Evolutionary conservation across 805 yeast species (phyloP), one percentile per base, ranked within the genome.

Genomic region (Nakazawaea anatomiae): DNA sequence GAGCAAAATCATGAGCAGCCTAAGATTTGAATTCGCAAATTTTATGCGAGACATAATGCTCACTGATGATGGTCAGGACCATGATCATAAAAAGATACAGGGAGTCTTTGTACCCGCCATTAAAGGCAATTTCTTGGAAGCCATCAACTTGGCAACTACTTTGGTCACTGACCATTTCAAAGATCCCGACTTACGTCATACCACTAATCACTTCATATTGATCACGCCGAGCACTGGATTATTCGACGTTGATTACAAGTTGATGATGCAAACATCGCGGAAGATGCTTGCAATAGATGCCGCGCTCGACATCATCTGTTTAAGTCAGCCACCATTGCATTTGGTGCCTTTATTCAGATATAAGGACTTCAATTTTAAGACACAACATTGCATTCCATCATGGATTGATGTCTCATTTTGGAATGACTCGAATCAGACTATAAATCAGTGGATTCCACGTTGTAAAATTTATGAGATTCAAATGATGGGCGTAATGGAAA

Each of bases 401-500:
- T 94, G 99, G 97, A 79, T 94, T 59, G 97, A 95, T 63, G 85
- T 91, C 11, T 90, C 96, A 0, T 94, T 87, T 61, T 94, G 96
- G 87, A 81, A 78, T 49, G 88, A 85, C 46, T 64, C 75, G 2
- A 71, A 73, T 31, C 69, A 71, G 25, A 59, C 66, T 4, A 67
- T 68, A 36, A 72, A 72, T 34, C 86, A 80, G 57, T 92, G 98
- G 97, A 77, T 85, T n/a, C 97, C 99, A 0, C 73, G 94, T 36
- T 90, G 97, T 66, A 89, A 89, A 59, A 91, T 94, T 47, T 92
- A 94, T 65, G 98, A 92, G 60, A 68, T 94, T 18, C 98, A 94
- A 64, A 94, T 94, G 97, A 92, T 92, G 95, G 98, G 98, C 0
- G 79, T 94, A 6, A 89, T 92, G 85, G 98, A 92, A 60, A 89